Evolutionary conservation across 2,329 filamentous ascomycete genomes (phyloP).

Genomic region (Atkinsonella hypoxylon): DNA sequence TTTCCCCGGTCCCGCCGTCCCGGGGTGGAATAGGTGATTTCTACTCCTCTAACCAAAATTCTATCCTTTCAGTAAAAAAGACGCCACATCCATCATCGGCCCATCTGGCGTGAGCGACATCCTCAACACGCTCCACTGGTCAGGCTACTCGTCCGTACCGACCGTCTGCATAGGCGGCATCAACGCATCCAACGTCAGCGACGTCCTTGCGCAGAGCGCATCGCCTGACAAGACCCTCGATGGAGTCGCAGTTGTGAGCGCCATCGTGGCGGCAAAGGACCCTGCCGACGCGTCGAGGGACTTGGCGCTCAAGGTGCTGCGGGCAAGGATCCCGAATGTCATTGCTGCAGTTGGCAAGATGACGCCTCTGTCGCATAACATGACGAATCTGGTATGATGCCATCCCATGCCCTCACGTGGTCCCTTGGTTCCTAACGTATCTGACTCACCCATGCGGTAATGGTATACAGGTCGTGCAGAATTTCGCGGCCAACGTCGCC

Average conservation of each 20-base stretch:
- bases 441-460: background rate
- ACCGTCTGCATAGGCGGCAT: constrained; percentile 86
- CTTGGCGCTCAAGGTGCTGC: constrained; percentile 34
- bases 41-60: no score
- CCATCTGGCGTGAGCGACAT: constrained; percentile 42
- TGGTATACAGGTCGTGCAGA: constrained; percentile 57
- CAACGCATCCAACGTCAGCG: constrained; percentile 62
- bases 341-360: constrained; percentile 48
- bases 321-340: constrained; percentile 39
- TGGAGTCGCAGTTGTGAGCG: constrained; percentile 81
- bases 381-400: constrained; percentile 73
- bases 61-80: constrained; percentile 50
- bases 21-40: no score
- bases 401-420: no score
- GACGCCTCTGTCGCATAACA: constrained; percentile 80
- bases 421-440: no score
- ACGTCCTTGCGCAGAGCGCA: constrained; percentile 57
- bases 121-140: constrained; percentile 41
- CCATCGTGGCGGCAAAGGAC: constrained; percentile 63
- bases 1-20: no score
- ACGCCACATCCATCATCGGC: constrained; percentile 59
- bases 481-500: constrained; percentile 86
- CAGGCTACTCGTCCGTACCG: constrained; percentile 32
- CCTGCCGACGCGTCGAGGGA: constrained; percentile 50
- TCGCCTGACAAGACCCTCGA: constrained; percentile 49